A percentile compares a stretch with the other conserved stretches of the same genome.
These are phyloP conservation scores for Allomyces macrogynus DNA, from an alignment of 192 early-diverging fungal species.

Conservation along the genomic window DNA sequence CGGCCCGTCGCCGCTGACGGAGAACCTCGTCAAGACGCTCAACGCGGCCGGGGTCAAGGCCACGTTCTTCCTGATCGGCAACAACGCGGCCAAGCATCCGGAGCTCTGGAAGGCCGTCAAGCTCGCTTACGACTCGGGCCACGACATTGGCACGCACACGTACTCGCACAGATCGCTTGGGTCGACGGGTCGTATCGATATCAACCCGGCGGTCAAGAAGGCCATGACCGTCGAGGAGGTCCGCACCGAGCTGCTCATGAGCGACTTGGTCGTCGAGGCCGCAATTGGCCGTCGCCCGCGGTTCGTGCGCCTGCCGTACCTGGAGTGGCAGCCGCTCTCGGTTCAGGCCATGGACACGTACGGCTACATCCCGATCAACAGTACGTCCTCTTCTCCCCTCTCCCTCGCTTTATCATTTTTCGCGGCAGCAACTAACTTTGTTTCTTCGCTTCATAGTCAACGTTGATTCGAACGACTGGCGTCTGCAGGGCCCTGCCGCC, in stretches of 20 bases:
- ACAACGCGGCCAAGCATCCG: background rate
- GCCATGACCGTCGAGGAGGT: background rate
- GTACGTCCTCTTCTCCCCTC: too few relatives aligned
- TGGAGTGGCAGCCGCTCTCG: background rate
- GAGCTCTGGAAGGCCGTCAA: background rate
- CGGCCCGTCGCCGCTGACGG: background rate
- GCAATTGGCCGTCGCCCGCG: background rate
- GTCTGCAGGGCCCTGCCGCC: background rate
- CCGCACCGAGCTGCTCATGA: background rate
- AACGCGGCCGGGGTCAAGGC: background rate
- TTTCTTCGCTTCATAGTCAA: background rate
- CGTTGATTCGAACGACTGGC: background rate
- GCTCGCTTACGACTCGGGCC: background rate
- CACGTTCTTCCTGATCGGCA: background rate
- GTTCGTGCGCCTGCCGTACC: background rate
- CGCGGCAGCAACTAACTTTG: too few relatives aligned
- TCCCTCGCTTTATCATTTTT: too few relatives aligned
- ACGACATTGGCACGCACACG: background rate
- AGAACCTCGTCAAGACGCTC: background rate
- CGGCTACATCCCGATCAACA: background rate
- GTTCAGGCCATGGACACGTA: background rate
- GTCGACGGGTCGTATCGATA: background rate
- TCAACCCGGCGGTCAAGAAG: background rate
- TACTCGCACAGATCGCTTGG: background rate
- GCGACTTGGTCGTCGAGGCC: background rate